Conservation (phyloP, 2,329 filamentous ascomycete genomes). For the Orbilia javanica region DNA sequence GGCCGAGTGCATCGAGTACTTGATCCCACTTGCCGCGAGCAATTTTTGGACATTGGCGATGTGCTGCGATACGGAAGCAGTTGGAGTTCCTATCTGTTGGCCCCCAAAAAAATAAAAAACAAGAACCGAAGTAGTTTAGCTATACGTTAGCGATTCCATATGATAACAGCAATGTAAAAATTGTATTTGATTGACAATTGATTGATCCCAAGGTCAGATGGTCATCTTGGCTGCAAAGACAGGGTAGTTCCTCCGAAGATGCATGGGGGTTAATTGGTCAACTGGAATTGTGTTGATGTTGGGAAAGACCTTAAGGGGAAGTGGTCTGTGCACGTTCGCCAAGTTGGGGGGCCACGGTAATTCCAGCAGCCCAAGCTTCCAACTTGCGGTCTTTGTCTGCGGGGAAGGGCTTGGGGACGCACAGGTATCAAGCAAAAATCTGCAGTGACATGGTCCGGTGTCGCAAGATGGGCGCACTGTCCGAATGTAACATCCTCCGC, state of each 20-base stretch:
- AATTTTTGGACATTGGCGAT: conserved; percentile 90
- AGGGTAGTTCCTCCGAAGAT: conserved; percentile 48
- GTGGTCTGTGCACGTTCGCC: conserved; percentile 35
- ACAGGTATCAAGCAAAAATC: conserved; percentile 94
- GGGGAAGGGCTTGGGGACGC: conserved; percentile 64
- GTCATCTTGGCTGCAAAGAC: conserved; percentile 31
- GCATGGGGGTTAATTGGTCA: conserved; percentile 1
- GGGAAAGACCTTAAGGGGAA: conserved; percentile 24
- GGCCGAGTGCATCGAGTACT: conserved; percentile 90
- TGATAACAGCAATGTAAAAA: conserved; percentile 6
- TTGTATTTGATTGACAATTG: background rate
- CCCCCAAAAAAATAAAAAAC: background rate
- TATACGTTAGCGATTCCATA: conserved; percentile 9
- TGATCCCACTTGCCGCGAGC: conserved; percentile 82
- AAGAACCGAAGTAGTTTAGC: background rate
- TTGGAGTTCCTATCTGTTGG: conserved; percentile 80
- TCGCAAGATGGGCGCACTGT: conserved; percentile 70
- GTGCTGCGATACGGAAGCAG: conserved; percentile 80
- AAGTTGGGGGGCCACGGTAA: background rate
- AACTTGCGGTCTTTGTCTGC: conserved; percentile 27
- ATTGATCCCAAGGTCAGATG: conserved; percentile 31
- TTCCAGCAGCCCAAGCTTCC: background rate
- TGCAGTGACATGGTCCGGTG: conserved; percentile 81
- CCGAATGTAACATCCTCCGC: conserved; percentile 50
- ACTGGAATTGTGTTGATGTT: conserved; percentile 30